These are phyloP conservation scores for Euptelea pleiosperma DNA, from an alignment of 164 flowering plant genomes.

Conservation along the genomic window DNA sequence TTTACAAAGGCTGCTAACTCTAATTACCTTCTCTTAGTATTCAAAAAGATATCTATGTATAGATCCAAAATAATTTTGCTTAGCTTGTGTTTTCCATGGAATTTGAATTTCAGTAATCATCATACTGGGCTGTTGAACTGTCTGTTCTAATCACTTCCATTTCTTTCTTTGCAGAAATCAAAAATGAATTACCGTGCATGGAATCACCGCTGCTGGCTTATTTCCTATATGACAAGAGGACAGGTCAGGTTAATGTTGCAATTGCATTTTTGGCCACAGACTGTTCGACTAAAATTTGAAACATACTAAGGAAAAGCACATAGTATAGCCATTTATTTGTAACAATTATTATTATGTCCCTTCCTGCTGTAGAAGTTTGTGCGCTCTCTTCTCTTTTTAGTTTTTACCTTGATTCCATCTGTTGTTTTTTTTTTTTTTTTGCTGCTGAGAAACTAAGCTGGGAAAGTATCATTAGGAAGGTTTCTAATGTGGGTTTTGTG, in stretches of 20 bases:
- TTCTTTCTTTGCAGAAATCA: slow-evolving; percentile 46
- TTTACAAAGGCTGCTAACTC: too few relatives aligned
- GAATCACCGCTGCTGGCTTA: slow-evolving; percentile 79
- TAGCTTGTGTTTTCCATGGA: too few relatives aligned
- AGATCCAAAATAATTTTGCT: too few relatives aligned
- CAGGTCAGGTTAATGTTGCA: slow-evolving; percentile 43
- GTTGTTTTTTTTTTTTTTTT: not conserved
- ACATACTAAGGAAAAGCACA: not conserved
- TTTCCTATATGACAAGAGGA: slow-evolving; percentile 55
- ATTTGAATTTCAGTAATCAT: too few relatives aligned
- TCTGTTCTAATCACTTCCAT: not conserved
- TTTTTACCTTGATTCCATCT: not conserved
- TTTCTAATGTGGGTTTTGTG: too few relatives aligned
- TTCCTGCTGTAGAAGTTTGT: too few relatives aligned
- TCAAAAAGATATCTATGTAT: too few relatives aligned
- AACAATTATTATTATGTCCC: too few relatives aligned
- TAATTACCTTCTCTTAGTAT: too few relatives aligned
- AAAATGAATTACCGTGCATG: slow-evolving; percentile 95
- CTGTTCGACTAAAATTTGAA: not conserved
- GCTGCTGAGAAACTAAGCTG: not conserved
- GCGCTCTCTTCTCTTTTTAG: too few relatives aligned
- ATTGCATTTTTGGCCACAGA: slow-evolving; percentile 1
- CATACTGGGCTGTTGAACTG: too few relatives aligned
- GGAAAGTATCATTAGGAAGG: not conserved
- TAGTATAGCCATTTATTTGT: too few relatives aligned